Conservation (phyloP, 2,329 filamentous ascomycete species). For the Fusarium pininemorale region DNA sequence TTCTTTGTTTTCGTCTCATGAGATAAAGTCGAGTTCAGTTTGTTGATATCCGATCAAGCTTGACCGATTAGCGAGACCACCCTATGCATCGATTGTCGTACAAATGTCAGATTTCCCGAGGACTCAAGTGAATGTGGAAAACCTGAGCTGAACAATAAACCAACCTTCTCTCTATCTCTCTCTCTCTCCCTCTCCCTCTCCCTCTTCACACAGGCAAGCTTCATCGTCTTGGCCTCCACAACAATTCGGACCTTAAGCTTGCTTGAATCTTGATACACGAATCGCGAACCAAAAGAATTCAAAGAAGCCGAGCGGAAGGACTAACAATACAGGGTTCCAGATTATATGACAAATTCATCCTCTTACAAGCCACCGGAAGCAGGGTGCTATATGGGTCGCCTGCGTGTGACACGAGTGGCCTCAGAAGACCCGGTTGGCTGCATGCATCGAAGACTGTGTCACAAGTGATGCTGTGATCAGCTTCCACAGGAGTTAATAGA, state of each 20-base stretch:
- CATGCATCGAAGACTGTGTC: constrained; percentile 1
- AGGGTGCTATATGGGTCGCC: constrained; percentile 11
- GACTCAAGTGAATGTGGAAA: background rate
- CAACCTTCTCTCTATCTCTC: background rate
- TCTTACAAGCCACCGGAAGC: constrained; percentile 3
- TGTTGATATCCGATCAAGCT: background rate
- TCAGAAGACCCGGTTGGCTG: constrained; percentile 5
- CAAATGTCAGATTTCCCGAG: background rate
- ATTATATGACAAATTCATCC: background rate
- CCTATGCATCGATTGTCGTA: background rate
- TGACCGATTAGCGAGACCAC: background rate
- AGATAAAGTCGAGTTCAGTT: background rate
- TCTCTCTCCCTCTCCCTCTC: background rate
- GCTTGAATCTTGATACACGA: background rate
- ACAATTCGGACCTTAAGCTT: background rate
- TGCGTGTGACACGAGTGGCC: constrained; percentile 1
- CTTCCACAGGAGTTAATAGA: background rate
- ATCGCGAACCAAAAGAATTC: background rate
- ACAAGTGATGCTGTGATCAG: background rate
- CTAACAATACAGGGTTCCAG: background rate
- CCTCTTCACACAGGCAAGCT: background rate
- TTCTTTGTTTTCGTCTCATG: background rate
- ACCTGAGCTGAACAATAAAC: background rate
- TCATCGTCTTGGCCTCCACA: background rate
- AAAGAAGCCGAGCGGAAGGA: background rate